Conservation (phyloP, 352 stramenopile species). For the Phytophthora pistaciae region DNA sequence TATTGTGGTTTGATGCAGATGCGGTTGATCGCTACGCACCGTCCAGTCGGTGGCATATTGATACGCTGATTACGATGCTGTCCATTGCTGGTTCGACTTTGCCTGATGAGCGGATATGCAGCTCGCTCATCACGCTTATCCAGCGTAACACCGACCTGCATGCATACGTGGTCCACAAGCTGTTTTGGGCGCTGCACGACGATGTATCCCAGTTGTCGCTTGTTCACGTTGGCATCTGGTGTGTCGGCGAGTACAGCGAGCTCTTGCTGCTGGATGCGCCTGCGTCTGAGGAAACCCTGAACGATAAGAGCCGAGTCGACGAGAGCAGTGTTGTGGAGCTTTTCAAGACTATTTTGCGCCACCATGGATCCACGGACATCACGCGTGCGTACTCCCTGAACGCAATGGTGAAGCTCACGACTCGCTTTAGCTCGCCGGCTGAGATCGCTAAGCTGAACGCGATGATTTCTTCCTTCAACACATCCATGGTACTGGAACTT, state of each 20-base stretch:
- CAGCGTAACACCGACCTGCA: conserved; percentile 91
- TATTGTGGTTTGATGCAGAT: conserved; percentile 51
- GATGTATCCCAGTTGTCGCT: conserved; percentile 96
- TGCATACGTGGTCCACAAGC: conserved; percentile 97
- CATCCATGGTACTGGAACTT: conserved; percentile 95
- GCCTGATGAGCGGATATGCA: conserved; percentile 94
- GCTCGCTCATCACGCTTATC: conserved; percentile 96
- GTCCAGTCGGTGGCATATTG: conserved; percentile 93
- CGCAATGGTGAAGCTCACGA: conserved; percentile 96
- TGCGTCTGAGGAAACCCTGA: conserved; percentile 67
- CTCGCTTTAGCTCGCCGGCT: conserved; percentile 81
- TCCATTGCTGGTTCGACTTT: conserved; percentile 96
- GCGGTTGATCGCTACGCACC: conserved; percentile 86
- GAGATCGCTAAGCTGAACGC: conserved; percentile 84
- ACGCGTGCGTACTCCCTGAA: conserved; percentile 89
- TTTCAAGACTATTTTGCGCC: conserved; percentile 82
- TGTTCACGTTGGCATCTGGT: conserved; percentile 98
- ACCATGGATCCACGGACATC: conserved; percentile 83
- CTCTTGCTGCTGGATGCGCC: conserved; percentile 85
- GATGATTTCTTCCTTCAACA: conserved; percentile 92
- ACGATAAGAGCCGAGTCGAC: conserved; percentile 72
- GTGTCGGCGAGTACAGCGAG: conserved; percentile 97
- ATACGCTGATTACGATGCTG: conserved; percentile 99
- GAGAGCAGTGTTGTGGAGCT: conserved; percentile 78
- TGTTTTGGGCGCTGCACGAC: conserved; percentile 96